Base-by-base conservation (phyloP, 139 green algal species). In the Chlamydomonas eustigma region DNA sequence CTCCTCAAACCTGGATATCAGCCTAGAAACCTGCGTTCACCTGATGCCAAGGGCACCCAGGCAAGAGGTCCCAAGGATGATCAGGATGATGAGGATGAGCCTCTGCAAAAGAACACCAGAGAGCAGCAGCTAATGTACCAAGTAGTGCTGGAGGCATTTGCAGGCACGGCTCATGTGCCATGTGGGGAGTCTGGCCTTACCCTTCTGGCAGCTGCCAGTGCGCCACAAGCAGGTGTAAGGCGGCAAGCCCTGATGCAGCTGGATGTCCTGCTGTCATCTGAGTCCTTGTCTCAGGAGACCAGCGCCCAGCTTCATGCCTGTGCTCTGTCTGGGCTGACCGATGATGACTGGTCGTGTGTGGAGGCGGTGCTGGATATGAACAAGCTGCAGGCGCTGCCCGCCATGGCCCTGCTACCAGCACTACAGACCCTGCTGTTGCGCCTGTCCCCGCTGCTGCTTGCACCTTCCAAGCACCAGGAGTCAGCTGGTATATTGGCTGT, bases 181-280 rank as follows among this genome's bases (percentile, higher is more conserved):
- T 72, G 63, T 5, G 66, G 28, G 34, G 39, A 69, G 37, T 51
- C 12, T 31, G 72, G 73, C 64, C 52, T 81, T 39, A 90, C 85
- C n/a, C 34, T 90, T 33, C 50, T 78, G 4, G 76, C 78, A 28
- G 81, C 81, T 5, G 67, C 88, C 0, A 38, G 39, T 33, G 76
- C 86, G 18, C 81, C 83, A 0, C 76, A 80, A n/a, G 78, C 84
- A 6, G 77, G 83, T 32, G 71, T 90, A 30, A 80, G 87, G 18
- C 77, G 80, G 6, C 81, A 84, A 83, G 82, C 82, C 0, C 32
- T 90, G 36, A 50, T 79, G 73, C 80, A 88, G 73, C 50, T 88
- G 1, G 80, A 79, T 64, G 33, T 51, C 3, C 63, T 84, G 30
- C 38, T 83, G 24, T 2, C 52, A 32, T 39, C 39, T 30, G n/a